phyloP scores from a whole-genome alignment of 2,329 filamentous ascomycete genomes.

The Bipolaris victoriae region DNA sequence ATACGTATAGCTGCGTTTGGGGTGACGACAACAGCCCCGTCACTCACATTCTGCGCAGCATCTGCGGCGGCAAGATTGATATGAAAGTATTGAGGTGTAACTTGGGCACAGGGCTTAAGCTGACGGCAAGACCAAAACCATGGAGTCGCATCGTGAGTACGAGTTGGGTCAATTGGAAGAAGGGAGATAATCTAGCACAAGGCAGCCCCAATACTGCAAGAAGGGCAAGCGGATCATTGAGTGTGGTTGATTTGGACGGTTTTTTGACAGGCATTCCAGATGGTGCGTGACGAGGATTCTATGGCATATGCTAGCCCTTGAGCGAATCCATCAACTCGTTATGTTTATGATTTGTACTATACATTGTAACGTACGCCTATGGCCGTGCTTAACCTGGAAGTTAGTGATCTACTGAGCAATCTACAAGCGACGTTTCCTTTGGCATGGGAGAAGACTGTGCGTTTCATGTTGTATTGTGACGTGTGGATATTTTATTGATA shows the following conservation, averaged over 20 bases:
- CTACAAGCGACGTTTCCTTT: too few relatives aligned
- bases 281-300: neutral
- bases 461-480: neutral
- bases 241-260: slow-evolving; percentile 9
- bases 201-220: neutral
- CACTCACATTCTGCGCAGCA: slow-evolving; percentile 46
- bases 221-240: slow-evolving; percentile 5
- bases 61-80: slow-evolving; percentile 47
- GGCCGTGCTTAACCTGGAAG: neutral
- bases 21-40: slow-evolving; percentile 47
- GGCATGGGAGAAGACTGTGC: too few relatives aligned
- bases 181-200: neutral
- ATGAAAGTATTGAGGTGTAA: slow-evolving; percentile 29
- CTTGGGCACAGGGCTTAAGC: slow-evolving; percentile 21
- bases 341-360: neutral
- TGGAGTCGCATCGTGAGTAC: slow-evolving; percentile 31
- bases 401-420: neutral
- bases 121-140: slow-evolving; percentile 24
- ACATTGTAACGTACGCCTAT: neutral
- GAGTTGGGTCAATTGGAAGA: slow-evolving; percentile 34
- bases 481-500: neutral
- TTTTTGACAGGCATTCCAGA: slow-evolving; percentile 5
- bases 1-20: slow-evolving; percentile 50
- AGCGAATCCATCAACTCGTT: neutral
- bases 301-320: neutral